phyloP scores from a whole-genome alignment of 495 filamentous ascomycete genomes.

The Annulohypoxylon stygium region DNA sequence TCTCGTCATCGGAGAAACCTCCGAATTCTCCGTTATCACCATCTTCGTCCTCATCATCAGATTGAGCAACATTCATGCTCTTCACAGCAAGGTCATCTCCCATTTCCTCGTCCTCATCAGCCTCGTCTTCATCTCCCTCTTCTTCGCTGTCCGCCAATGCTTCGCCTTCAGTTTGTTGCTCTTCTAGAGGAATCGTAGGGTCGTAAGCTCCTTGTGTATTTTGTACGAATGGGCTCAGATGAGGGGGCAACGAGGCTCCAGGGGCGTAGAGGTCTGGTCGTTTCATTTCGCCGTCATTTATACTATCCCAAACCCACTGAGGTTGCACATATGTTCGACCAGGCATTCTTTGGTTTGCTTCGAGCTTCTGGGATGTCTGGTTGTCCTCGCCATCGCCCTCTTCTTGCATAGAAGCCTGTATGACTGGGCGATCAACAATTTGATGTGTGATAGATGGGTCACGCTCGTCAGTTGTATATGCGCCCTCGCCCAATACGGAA shows the following conservation, averaged over 20 bases:
- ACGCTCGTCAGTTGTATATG: conserved; percentile 88
- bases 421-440: conserved; percentile 87
- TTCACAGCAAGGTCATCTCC: conserved; percentile 56
- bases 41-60: conserved; percentile 54
- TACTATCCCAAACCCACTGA: conserved; percentile 97
- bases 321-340: conserved; percentile 94
- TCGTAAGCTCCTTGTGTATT: conserved; percentile 86
- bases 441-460: conserved; percentile 95
- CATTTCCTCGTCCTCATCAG: conserved; percentile 53
- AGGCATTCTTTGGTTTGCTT: conserved; percentile 75
- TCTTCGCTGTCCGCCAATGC: conserved; percentile 72
- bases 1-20: conserved; percentile 60
- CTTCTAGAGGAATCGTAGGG: conserved; percentile 82
- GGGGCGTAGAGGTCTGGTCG: conserved; percentile 90
- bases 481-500: conserved; percentile 85
- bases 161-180: conserved; percentile 86
- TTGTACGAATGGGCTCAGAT: conserved; percentile 97
- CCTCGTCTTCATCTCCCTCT: conserved; percentile 65
- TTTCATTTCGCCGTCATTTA: conserved; percentile 90
- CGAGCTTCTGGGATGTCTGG: conserved; percentile 66
- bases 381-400: conserved; percentile 70
- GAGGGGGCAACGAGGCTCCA: conserved; percentile 88
- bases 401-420: conserved; percentile 70
- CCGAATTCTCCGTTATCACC: conserved; percentile 56
- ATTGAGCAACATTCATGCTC: conserved; percentile 63